Evolutionary conservation across 2,329 filamentous ascomycete species (phyloP).

Genomic region (Phyllosticta citrichinensis): DNA sequence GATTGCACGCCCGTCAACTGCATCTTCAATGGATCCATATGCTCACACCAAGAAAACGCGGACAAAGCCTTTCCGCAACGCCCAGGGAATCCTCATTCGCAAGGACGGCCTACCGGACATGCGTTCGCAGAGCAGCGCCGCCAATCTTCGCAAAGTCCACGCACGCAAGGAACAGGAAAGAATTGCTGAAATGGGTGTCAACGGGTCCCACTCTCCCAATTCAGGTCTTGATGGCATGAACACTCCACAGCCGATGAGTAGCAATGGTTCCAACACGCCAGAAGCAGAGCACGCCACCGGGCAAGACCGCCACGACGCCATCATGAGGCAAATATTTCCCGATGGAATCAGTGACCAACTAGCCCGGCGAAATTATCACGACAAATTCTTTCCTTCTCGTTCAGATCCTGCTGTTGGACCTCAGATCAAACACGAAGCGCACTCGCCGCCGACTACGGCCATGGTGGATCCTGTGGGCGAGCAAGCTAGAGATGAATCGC

Average conservation of each 20-base stretch:
- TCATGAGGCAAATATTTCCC: conserved; percentile 30
- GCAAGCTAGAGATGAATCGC: background rate
- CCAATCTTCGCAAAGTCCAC: conserved; percentile 42
- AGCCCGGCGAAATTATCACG: conserved; percentile 5
- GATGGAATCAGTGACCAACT: conserved; percentile 21
- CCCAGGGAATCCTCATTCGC: conserved; percentile 40
- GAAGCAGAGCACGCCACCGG: conserved; percentile 14
- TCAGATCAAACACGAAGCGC: background rate
- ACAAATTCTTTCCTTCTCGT: conserved; percentile 10
- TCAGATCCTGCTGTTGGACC: background rate
- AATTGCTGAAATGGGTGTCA: background rate
- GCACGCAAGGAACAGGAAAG: conserved; percentile 33
- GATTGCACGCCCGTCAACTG: conserved; percentile 16
- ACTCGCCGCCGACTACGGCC: background rate
- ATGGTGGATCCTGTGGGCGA: background rate
- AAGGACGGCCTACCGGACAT: conserved; percentile 43
- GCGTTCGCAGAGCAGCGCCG: conserved; percentile 42
- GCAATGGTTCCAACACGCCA: background rate
- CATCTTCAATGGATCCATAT: conserved; percentile 23
- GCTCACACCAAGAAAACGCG: conserved; percentile 38
- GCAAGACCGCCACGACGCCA: conserved; percentile 22
- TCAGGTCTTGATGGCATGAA: conserved; percentile 11
- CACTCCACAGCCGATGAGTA: conserved; percentile 13
- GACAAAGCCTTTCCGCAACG: conserved; percentile 41
- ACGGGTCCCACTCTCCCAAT: conserved; percentile 16